These are phyloP conservation scores for Triticum aestivum DNA, from an alignment of 176 grass and related monocot species.

Conservation along the genomic window IWGSC_CS_RefSeq_v2.1 NC_057796.1:301890937-301891436, in stretches of 20 bases:
- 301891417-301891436: conserved; percentile 6
- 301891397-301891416: background rate
- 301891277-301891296: conserved; percentile 21
- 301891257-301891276: background rate
- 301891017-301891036: background rate
- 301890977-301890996: background rate
- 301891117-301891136: background rate
- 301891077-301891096: background rate
- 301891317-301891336: conserved; percentile 10
- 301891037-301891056: background rate
- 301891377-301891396: conserved; percentile 23
- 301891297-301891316: conserved; percentile 23
- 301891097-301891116: background rate
- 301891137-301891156: background rate
- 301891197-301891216: conserved; percentile 40
- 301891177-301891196: background rate
- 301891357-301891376: conserved; percentile 37
- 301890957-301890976: conserved; percentile 82
- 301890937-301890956: conserved; percentile 43
- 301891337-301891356: conserved; percentile 42
- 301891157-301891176: background rate
- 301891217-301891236: conserved; percentile 49
- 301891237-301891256: background rate
- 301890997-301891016: background rate
- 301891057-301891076: too few species aligned